A percentile compares a stretch with the other conserved stretches of the same genome.
Conservation (phyloP, 1,284 basidiomycete genomes). For the Cronartium ribicola region DNA sequence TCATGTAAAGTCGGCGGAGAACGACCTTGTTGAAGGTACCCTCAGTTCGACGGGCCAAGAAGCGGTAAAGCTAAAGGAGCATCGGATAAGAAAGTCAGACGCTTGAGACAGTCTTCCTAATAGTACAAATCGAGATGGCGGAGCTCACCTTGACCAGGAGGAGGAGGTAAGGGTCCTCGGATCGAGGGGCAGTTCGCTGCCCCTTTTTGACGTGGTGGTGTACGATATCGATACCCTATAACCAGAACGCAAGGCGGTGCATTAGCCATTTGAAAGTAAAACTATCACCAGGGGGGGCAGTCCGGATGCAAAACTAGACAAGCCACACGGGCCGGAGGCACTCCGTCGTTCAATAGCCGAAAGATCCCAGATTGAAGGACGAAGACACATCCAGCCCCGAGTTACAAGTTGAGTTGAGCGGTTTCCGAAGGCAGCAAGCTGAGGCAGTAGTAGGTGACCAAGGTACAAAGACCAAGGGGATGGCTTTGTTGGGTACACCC, state of each 20-base stretch:
- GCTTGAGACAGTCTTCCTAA: not conserved
- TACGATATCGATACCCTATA: constrained; percentile 93
- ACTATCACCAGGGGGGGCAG: not conserved
- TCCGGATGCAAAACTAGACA: not conserved
- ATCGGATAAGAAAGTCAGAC: constrained; percentile 11
- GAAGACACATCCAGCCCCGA: not conserved
- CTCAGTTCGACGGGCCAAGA: constrained; percentile 95
- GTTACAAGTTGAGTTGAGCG: not conserved
- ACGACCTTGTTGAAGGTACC: constrained; percentile 96
- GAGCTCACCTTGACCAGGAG: constrained; percentile 86
- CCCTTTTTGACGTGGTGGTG: constrained; percentile 99
- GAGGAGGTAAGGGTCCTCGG: constrained; percentile 97
- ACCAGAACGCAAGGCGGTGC: too few species aligned
- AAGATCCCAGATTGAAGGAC: not conserved
- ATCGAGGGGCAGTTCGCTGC: constrained; percentile 87
- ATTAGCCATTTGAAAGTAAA: not conserved
- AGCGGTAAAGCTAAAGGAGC: constrained; percentile 80
- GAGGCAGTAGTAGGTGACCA: not conserved
- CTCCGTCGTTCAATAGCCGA: constrained; percentile 1
- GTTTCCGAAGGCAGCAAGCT: constrained; percentile 1
- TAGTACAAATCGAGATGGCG: not conserved
- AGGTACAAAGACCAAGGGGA: not conserved
- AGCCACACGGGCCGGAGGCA: not conserved
- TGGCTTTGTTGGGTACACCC: constrained; percentile 10
- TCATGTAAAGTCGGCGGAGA: constrained; percentile 93